phyloP scores from a whole-genome alignment of 106 monocot species.

The Gastrodia elata region DNA sequence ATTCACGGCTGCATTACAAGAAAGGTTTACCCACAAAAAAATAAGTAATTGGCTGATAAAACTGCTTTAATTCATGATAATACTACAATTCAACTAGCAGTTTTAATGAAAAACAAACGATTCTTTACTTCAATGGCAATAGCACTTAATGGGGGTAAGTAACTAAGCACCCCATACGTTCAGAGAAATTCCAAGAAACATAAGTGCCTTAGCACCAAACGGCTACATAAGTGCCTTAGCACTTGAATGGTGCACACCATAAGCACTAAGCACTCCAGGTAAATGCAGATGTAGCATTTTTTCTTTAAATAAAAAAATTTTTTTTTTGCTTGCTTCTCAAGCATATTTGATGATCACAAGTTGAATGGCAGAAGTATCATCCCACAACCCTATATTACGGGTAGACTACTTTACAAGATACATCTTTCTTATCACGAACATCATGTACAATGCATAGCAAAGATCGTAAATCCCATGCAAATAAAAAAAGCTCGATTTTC shows the following conservation, averaged over 20 bases:
- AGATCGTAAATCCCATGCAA: not conserved
- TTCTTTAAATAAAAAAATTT: not conserved
- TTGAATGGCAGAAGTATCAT: not conserved
- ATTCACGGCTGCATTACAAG: slow-evolving; percentile 52
- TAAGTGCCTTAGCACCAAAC: not conserved
- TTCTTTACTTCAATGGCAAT: not conserved
- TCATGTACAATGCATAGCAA: not conserved
- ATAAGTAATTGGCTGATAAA: not conserved
- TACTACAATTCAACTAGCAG: not conserved
- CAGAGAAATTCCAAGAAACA: not conserved
- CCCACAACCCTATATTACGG: not conserved
- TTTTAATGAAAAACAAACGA: not conserved
- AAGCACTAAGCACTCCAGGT: not conserved
- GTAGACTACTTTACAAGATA: not conserved
- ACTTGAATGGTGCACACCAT: not conserved
- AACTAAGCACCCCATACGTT: not conserved
- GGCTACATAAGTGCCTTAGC: not conserved
- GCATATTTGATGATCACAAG: not conserved
- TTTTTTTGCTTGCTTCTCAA: not conserved
- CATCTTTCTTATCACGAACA: too few relatives aligned
- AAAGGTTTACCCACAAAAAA: not conserved
- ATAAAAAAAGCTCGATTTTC: too few relatives aligned
- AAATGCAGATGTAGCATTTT: too few relatives aligned
- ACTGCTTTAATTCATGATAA: not conserved
- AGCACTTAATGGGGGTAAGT: not conserved